Conservation (phyloP, 345 rosid species). For the Syzygium oleosum region DNA sequence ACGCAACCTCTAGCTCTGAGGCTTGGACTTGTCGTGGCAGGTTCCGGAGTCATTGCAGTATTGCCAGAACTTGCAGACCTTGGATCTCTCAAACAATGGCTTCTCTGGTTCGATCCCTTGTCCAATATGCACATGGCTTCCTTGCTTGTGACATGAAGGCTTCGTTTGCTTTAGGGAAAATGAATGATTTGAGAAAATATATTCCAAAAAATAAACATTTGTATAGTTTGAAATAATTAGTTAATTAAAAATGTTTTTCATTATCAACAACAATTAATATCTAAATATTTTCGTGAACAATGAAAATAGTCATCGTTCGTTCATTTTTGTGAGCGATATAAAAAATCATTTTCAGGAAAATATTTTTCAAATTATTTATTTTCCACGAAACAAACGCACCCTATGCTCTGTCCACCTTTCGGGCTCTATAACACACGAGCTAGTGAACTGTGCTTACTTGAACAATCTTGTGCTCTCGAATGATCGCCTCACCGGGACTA, state of each 20-base stretch:
- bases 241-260: too few species aligned
- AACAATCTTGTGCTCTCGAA: conserved; percentile 46
- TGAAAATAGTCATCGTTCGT: too few species aligned
- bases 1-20: conserved; percentile 38
- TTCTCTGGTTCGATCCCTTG: conserved; percentile 64
- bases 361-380: too few species aligned
- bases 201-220: too few species aligned
- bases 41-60: conserved; percentile 52
- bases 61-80: conserved; percentile 49
- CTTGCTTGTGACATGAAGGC: conserved; percentile 40
- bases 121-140: conserved; percentile 66
- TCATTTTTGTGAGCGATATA: too few species aligned
- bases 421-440: conserved; percentile 60
- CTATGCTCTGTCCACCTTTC: conserved; percentile 47
- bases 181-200: too few species aligned
- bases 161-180: too few species aligned
- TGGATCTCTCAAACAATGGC: conserved; percentile 66
- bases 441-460: conserved; percentile 47
- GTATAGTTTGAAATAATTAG: too few species aligned
- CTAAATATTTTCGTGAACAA: too few species aligned
- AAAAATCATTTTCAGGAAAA: too few species aligned
- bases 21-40: conserved; percentile 49
- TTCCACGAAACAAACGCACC: too few species aligned
- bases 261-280: too few species aligned
- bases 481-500: conserved; percentile 54